Evolutionary conservation across 2,329 filamentous ascomycete genomes (phyloP), one percentile per base, ranked within the genome.

Genomic region (Aspergillus sp.): DNA sequence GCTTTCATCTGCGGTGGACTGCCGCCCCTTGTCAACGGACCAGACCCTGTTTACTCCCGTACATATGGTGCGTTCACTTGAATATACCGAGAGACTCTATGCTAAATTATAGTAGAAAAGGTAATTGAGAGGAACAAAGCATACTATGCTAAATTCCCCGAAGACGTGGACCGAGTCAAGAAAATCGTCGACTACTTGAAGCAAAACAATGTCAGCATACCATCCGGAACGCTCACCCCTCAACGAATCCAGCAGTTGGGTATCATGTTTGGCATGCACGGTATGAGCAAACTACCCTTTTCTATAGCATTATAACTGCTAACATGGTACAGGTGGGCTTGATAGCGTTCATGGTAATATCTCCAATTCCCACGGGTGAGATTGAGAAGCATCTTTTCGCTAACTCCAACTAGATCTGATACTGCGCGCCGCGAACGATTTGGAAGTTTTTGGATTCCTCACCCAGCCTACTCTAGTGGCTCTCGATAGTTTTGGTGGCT

Each of bases 111-210:
- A 50, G 52, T 56, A 79, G 80, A 80, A 59, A 89, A 88, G 68
- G 84, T 92, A 12, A 78, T 80, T 17, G 79, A 88, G 69, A 84
- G 93, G 52, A 97, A 96, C 73, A 71, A 83, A 59, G 86, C 83
- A 9, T 98, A 95, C 74, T 96, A 96, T 70, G 72, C 75, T 49
- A 97, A 97, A 70, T 98, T 87, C 64, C 91, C 93, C 0, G 89
- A 92, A 63, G 93, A 98, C 68, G 75, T 88, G 8, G 80, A 83
- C 8, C 79, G 82, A 3, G 86, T 97, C 17, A 86, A 87, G 63
- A 78, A 80, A 21, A 83, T 97, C 43, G 81, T 89, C 45, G 74
- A 79, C 23, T 84, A 89, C 62, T 85, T 97, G 50, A 78, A 82
- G 39, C 74, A 83, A 48, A 82, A 87, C 56, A 81, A 82, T 2